These are phyloP conservation scores for Tricholoma flavovirens DNA, from an alignment of 768 basidiomycete species.

Conservation along the genomic window DNA sequence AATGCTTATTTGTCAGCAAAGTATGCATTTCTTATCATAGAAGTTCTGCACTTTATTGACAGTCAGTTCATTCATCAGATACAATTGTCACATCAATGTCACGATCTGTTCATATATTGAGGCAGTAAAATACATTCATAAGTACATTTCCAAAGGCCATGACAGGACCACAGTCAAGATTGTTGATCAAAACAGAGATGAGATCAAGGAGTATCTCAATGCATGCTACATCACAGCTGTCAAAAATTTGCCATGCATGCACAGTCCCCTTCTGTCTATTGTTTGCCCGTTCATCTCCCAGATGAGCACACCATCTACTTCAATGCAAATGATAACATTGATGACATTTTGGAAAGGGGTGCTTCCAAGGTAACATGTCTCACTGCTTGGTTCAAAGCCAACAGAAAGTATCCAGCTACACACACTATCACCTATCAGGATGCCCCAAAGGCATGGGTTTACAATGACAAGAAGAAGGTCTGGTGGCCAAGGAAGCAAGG, in stretches of 20 bases:
- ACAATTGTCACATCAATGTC: constrained; percentile 39
- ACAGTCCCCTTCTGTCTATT: constrained; percentile 18
- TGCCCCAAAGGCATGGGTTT: constrained; percentile 26
- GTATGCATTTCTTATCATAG: constrained; percentile 6
- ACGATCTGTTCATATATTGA: constrained; percentile 30
- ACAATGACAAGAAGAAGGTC: constrained; percentile 7
- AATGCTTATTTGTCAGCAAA: too few relatives aligned
- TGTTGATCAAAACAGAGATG: background rate
- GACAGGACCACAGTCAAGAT: too few relatives aligned
- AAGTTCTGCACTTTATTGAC: constrained; percentile 19
- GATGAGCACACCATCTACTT: constrained; percentile 26
- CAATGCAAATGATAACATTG: constrained; percentile 1
- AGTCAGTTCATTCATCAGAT: too few relatives aligned
- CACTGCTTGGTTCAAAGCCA: too few relatives aligned
- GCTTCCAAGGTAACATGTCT: background rate
- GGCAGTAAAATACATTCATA: too few relatives aligned
- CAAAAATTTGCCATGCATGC: constrained; percentile 27
- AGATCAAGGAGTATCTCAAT: too few relatives aligned
- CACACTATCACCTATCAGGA: constrained; percentile 25
- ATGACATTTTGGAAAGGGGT: background rate
- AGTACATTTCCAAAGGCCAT: too few relatives aligned
- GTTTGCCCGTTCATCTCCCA: constrained; percentile 27
- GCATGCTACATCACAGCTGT: too few relatives aligned
- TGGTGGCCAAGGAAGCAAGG: constrained; percentile 12
- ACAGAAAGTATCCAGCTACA: background rate